A percentile compares a stretch with the other conserved stretches of the same genome.
These are phyloP conservation scores for Aspergillus tubingensis DNA, from an alignment of 2,329 filamentous ascomycete species.

Conservation along the genomic window DNA sequence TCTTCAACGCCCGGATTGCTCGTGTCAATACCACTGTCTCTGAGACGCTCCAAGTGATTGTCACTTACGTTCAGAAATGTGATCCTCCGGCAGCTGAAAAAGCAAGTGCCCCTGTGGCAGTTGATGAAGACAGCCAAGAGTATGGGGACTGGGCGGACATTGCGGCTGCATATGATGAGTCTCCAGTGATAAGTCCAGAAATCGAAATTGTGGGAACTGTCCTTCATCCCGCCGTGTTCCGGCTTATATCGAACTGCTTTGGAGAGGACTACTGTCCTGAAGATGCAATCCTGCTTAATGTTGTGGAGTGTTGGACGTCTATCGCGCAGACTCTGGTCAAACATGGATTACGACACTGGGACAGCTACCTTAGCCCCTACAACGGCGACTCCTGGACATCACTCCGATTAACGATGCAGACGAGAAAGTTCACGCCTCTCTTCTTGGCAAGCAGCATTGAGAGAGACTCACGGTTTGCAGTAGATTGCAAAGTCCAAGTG, in stretches of 20 bases:
- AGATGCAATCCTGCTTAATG: conserved; percentile 54
- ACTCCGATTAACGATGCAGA: conserved; percentile 50
- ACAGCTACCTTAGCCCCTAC: conserved; percentile 58
- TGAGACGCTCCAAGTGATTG: conserved; percentile 53
- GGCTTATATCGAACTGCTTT: conserved; percentile 62
- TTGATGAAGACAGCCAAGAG: conserved; percentile 64
- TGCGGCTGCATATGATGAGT: conserved; percentile 46
- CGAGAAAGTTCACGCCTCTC: conserved; percentile 49
- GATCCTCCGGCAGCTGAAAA: conserved; percentile 23
- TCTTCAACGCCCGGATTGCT: conserved; percentile 54
- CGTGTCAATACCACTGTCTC: conserved; percentile 50
- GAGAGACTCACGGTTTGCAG: conserved; percentile 43
- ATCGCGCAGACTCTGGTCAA: conserved; percentile 52
- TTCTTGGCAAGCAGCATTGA: conserved; percentile 50
- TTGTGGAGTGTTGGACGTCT: conserved; percentile 58
- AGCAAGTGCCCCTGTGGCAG: conserved; percentile 25
- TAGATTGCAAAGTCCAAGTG: conserved; percentile 51
- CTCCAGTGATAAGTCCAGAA: conserved; percentile 21
- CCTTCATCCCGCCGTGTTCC: conserved; percentile 53
- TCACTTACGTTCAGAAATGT: conserved; percentile 43
- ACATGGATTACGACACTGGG: conserved; percentile 54
- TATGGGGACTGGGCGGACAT: conserved; percentile 62
- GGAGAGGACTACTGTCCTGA: conserved; percentile 59
- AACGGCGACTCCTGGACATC: conserved; percentile 52
- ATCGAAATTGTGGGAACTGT: conserved; percentile 42